phyloP scores from a whole-genome alignment of 495 filamentous ascomycete species.

The Penicillium taxi region DNA sequence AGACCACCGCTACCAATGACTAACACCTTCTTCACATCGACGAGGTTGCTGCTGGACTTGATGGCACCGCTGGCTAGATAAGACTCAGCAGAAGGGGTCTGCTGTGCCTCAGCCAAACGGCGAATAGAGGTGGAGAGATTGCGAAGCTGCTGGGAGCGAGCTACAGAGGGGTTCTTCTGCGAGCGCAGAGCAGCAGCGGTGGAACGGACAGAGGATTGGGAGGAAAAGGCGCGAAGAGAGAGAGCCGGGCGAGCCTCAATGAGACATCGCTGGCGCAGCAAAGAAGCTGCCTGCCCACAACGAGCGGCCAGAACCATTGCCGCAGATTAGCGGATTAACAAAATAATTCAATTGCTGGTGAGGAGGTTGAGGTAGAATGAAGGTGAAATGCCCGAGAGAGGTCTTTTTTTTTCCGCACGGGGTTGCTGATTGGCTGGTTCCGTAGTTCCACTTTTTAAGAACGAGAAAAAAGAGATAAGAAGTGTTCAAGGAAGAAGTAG shows the following conservation, averaged over 20 bases:
- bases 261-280: conserved; percentile 41
- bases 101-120: conserved; percentile 43
- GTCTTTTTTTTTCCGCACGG: conserved; percentile 23
- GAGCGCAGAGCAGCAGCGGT: conserved; percentile 31
- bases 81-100: conserved; percentile 75
- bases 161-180: conserved; percentile 32
- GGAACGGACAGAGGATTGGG: conserved; percentile 29
- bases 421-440: conserved; percentile 20
- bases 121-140: conserved; percentile 36
- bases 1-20: conserved; percentile 89
- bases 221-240: conserved; percentile 36
- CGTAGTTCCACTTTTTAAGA: conserved; percentile 19
- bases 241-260: conserved; percentile 35
- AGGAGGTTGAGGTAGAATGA: conserved; percentile 11
- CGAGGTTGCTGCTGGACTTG: conserved; percentile 58
- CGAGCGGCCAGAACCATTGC: conserved; percentile 47
- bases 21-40: conserved; percentile 94
- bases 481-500: conserved; percentile 4
- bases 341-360: conserved; percentile 20
- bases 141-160: conserved; percentile 39
- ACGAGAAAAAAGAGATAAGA: conserved; percentile 1
- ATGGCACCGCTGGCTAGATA: conserved; percentile 83
- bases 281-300: conserved; percentile 41
- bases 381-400: conserved; percentile 19
- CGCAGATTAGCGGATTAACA: conserved; percentile 10